phyloP scores from a whole-genome alignment of 257 asterid species.

The Nicotiana otophora region DNA sequence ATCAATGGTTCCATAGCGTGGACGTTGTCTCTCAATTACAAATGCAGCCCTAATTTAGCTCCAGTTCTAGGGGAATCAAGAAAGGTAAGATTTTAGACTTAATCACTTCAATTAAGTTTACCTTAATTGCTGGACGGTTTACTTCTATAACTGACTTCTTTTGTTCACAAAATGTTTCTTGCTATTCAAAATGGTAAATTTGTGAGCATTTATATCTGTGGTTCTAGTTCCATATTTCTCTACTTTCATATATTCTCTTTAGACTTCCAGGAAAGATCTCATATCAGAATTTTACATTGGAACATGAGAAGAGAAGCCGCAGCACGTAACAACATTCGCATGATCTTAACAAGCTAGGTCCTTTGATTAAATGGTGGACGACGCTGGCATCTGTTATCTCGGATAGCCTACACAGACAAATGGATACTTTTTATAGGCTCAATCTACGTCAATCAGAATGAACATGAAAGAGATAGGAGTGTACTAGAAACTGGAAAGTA shows the following conservation, averaged over 20 bases:
- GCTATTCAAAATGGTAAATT: background rate
- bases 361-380: no score
- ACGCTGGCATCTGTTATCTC: no score
- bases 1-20: conserved; percentile 76
- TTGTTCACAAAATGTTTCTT: background rate
- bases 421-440: background rate
- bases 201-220: no score
- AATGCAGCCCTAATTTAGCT: conserved; percentile 48
- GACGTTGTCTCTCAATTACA: conserved; percentile 48
- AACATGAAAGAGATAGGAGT: background rate
- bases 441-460: background rate
- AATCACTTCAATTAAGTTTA: background rate
- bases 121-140: background rate
- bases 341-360: no score
- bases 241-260: background rate
- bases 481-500: background rate
- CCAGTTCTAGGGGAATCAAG: conserved; percentile 75
- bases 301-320: no score
- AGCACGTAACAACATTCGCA: no score
- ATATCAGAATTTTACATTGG: no score
- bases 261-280: no score
- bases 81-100: conserved; percentile 41
- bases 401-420: no score
- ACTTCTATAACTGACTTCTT: background rate
- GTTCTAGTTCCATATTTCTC: background rate